phyloP scores from a whole-genome alignment of 192 early-diverging fungal genomes.

The Coemansia sp. region DNA sequence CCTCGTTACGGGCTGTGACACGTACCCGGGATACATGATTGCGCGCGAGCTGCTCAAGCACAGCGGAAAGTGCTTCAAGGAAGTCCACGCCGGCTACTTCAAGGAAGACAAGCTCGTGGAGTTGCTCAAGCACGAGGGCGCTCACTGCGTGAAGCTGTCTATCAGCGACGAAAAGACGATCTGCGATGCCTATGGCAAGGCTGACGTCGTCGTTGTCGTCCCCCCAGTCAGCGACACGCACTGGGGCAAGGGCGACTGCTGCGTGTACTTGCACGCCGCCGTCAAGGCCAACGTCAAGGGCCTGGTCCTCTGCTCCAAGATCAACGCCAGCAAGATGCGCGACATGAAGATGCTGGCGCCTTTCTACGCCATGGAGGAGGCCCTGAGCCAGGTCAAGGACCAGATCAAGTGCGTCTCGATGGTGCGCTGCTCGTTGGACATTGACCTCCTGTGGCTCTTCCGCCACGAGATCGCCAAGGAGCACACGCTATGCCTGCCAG shows the following conservation, averaged over 20 bases:
- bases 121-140: constrained; percentile 36
- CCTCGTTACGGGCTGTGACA: constrained; percentile 45
- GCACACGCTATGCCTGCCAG: constrained; percentile 30
- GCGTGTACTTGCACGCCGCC: constrained; percentile 32
- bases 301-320: constrained; percentile 47
- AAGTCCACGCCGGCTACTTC: constrained; percentile 25
- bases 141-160: constrained; percentile 16
- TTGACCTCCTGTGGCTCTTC: constrained; percentile 47
- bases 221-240: constrained; percentile 41
- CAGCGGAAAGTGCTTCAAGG: constrained; percentile 24
- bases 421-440: constrained; percentile 47
- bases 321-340: constrained; percentile 27
- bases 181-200: constrained; percentile 33
- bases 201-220: constrained; percentile 37
- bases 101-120: constrained; percentile 41
- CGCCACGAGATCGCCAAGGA: constrained; percentile 38
- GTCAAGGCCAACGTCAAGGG: constrained; percentile 39
- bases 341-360: constrained; percentile 27
- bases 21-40: constrained; percentile 38
- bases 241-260: constrained; percentile 21
- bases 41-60: constrained; percentile 26
- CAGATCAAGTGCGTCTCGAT: constrained; percentile 38
- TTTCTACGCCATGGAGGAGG: constrained; percentile 37
- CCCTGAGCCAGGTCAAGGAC: constrained; percentile 28
- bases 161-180: constrained; percentile 28